A percentile compares a stretch with the other conserved stretches of the same genome.
Conservation (phyloP, 83 land plant species). For the Diphasiastrum complanatum region DNA sequence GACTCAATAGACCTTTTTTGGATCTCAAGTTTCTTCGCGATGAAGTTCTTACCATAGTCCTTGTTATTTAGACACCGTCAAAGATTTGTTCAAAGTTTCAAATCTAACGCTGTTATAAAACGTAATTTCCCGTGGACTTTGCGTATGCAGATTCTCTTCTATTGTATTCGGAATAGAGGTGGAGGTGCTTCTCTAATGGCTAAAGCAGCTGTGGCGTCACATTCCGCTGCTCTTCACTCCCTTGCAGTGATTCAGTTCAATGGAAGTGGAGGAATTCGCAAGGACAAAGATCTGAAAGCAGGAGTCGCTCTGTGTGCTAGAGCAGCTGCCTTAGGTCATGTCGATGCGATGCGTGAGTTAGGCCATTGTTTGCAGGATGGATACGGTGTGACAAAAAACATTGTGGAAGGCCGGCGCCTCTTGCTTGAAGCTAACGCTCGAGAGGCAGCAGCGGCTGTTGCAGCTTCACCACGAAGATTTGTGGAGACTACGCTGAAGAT, state of each 20-base stretch:
- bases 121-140: background rate
- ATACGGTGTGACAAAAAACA: conserved; percentile 46
- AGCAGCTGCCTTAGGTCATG: conserved; percentile 54
- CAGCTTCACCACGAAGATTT: conserved; percentile 16
- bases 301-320: conserved; percentile 59
- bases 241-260: conserved; percentile 66
- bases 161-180: conserved; percentile 46
- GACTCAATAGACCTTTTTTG: too few relatives aligned
- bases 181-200: conserved; percentile 66
- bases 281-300: conserved; percentile 53
- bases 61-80: background rate
- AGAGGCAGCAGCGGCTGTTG: conserved; percentile 43
- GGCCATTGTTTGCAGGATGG: conserved; percentile 75
- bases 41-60: too few relatives aligned
- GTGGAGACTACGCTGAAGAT: conserved; percentile 21
- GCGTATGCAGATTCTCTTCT: conserved; percentile 57
- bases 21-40: too few relatives aligned
- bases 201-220: conserved; percentile 53
- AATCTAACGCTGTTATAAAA: too few relatives aligned
- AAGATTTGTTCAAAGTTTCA: too few relatives aligned
- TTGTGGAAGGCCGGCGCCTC: conserved; percentile 44
- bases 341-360: conserved; percentile 69
- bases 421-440: conserved; percentile 60
- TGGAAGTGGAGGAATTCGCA: conserved; percentile 56
- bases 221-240: conserved; percentile 63